phyloP scores from a whole-genome alignment of 306 rosid species.

The Pterocarpus macrocarpus region DNA sequence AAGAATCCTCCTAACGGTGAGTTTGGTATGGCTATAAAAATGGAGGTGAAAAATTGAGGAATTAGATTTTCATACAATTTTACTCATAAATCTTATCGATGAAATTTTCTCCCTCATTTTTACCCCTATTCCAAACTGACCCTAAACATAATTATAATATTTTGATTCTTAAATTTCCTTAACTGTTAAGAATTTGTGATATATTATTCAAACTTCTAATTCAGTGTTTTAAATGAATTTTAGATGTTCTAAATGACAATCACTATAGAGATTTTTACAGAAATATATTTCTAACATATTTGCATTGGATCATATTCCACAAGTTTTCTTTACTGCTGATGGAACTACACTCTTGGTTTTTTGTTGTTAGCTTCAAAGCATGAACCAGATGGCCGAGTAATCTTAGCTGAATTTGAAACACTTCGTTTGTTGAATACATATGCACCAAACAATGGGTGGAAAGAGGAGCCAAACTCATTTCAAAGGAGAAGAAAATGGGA shows the following conservation, averaged over 20 bases:
- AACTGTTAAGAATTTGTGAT: not conserved
- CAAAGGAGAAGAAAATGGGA: slow-evolving; percentile 99
- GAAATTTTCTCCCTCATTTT: too few relatives aligned
- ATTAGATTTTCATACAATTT: too few relatives aligned
- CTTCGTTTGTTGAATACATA: slow-evolving; percentile 86
- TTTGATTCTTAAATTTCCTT: slow-evolving; percentile 2
- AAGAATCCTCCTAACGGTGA: not conserved
- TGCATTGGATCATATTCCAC: slow-evolving; percentile 23
- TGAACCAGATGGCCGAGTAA: slow-evolving; percentile 93
- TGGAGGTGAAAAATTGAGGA: too few relatives aligned
- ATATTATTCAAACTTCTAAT: slow-evolving; percentile 18
- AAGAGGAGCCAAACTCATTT: slow-evolving; percentile 94
- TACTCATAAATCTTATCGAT: too few relatives aligned
- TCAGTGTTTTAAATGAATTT: slow-evolving; percentile 19
- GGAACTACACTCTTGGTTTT: slow-evolving; percentile 42
- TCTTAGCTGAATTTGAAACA: slow-evolving; percentile 88
- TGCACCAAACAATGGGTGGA: slow-evolving; percentile 97
- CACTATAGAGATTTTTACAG: not conserved
- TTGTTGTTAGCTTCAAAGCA: slow-evolving; percentile 84
- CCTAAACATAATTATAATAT: slow-evolving; percentile 8
- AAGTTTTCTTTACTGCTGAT: slow-evolving; percentile 37
- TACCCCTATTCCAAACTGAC: too few relatives aligned
- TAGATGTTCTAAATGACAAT: slow-evolving; percentile 9
- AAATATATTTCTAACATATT: slow-evolving; percentile 26
- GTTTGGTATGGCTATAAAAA: too few relatives aligned